These are phyloP conservation scores for Zasmidium citrigriseum DNA, from an alignment of 2,329 filamentous ascomycete species.

Conservation along the genomic window DNA sequence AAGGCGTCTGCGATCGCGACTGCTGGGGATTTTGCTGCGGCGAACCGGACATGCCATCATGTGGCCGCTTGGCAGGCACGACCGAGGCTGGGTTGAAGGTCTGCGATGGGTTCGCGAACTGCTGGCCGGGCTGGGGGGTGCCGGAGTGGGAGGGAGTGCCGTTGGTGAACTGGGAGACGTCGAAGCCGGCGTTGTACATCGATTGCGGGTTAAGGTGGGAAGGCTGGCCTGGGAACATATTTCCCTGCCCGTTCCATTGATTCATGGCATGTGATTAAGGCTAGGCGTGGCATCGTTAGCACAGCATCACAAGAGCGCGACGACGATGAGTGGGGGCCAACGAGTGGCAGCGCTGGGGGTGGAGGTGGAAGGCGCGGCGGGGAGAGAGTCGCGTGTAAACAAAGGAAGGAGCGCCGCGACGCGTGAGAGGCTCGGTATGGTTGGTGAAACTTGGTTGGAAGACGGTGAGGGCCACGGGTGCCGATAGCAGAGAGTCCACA, in stretches of 20 bases:
- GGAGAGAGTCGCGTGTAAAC: background rate
- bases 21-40: constrained; percentile 74
- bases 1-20: constrained; percentile 87
- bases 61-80: constrained; percentile 86
- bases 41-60: constrained; percentile 82
- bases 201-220: constrained; percentile 10
- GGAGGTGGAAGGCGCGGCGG: background rate
- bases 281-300: constrained; percentile 12
- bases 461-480: background rate
- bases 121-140: constrained; percentile 44
- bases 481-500: background rate
- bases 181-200: constrained; percentile 39
- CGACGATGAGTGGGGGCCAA: background rate
- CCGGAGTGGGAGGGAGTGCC: constrained; percentile 74
- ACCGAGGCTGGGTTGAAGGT: constrained; percentile 82
- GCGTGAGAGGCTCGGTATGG: background rate
- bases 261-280: constrained; percentile 21
- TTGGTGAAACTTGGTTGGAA: background rate
- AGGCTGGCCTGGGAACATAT: background rate
- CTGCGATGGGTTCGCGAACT: constrained; percentile 64
- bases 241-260: constrained; percentile 8
- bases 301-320: background rate
- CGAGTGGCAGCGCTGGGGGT: background rate
- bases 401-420: background rate
- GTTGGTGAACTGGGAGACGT: constrained; percentile 55